Conservation (phyloP, 2,329 filamentous ascomycete genomes). For the Coleophoma crateriformis region DNA sequence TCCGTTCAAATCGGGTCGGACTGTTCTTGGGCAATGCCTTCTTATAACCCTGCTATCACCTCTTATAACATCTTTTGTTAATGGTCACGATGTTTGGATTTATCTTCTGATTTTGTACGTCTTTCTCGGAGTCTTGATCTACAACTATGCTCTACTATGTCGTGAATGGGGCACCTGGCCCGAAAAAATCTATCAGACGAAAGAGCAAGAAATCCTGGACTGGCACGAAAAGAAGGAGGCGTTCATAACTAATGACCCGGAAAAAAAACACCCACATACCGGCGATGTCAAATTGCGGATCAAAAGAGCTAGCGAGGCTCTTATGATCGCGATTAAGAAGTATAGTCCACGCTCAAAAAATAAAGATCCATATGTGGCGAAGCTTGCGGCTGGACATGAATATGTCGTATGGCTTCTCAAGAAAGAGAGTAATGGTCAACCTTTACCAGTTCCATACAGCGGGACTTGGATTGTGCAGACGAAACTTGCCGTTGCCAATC, state of each 20-base stretch:
- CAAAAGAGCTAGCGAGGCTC: constrained; percentile 2
- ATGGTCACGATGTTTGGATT: constrained; percentile 46
- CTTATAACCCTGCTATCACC: constrained; percentile 52
- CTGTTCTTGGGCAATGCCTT: constrained; percentile 47
- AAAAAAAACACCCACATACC: constrained; percentile 23
- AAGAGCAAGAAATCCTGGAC: constrained; percentile 37
- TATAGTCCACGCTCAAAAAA: constrained; percentile 19
- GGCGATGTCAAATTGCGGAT: constrained; percentile 1
- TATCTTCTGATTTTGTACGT: constrained; percentile 42
- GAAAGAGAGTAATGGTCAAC: constrained; percentile 10
- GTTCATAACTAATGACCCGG: constrained; percentile 13
- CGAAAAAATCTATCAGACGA: constrained; percentile 42
- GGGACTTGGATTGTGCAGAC: constrained; percentile 26
- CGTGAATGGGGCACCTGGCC: constrained; percentile 55
- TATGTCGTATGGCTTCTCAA: constrained; percentile 38
- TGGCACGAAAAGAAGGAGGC: constrained; percentile 28
- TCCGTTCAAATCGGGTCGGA: constrained; percentile 39
- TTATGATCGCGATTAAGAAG: constrained; percentile 34
- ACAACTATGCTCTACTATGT: constrained; percentile 46
- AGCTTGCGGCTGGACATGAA: constrained; percentile 41
- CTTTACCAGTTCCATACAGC: constrained; percentile 24
- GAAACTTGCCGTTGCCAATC: constrained; percentile 25
- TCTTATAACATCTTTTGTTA: constrained; percentile 46
- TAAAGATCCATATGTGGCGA: constrained; percentile 38
- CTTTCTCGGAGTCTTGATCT: constrained; percentile 44